These are phyloP conservation scores for Obba rivulosa DNA, from an alignment of 768 basidiomycete species.

Conservation along the genomic window DNA sequence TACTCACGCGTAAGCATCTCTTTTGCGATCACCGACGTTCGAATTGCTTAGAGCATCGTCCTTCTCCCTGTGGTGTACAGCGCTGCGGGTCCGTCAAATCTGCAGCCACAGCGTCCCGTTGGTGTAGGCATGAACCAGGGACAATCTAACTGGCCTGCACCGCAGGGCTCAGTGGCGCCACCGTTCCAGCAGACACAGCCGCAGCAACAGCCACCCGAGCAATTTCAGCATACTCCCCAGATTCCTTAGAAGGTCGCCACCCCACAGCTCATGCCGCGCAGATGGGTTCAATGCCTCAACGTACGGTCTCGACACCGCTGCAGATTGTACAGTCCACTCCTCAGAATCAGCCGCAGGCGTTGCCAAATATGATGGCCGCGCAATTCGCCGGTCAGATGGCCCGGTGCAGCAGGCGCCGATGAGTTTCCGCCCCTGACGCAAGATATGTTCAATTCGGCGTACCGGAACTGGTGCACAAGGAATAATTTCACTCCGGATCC, in stretches of 20 bases:
- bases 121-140: too few relatives aligned
- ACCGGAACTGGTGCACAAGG: conserved; percentile 41
- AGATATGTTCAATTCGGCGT: conserved; percentile 45
- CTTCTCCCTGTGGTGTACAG: too few relatives aligned
- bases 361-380: conserved; percentile 4
- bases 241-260: too few relatives aligned
- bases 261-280: conserved; percentile 7
- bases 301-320: conserved; percentile 6
- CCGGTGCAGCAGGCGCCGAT: conserved; percentile 28
- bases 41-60: too few relatives aligned
- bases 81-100: too few relatives aligned
- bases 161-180: neutral
- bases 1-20: too few relatives aligned
- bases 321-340: conserved; percentile 5
- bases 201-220: neutral
- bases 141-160: too few relatives aligned
- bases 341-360: conserved; percentile 1
- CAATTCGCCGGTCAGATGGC: conserved; percentile 3
- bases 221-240: neutral
- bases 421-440: conserved; percentile 42
- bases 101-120: too few relatives aligned
- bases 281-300: conserved; percentile 4
- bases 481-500: conserved; percentile 35
- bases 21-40: too few relatives aligned
- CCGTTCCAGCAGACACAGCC: too few relatives aligned